Conservation (phyloP, 2,329 filamentous ascomycete genomes). For the Ophiostoma sp. region DNA sequence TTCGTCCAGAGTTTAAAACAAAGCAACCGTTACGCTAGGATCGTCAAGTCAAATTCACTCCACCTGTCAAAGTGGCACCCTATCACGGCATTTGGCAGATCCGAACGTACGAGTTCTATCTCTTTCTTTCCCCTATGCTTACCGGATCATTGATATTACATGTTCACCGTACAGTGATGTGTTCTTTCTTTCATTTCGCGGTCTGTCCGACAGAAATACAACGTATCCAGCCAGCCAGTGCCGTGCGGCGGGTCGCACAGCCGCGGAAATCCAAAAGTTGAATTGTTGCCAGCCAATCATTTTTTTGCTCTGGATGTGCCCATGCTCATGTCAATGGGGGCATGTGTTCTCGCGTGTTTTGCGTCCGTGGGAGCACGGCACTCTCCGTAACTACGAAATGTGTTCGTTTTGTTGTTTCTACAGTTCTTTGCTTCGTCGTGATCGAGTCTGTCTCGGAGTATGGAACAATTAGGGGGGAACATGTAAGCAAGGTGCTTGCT, state of each 20-base stretch:
- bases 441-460: neutral
- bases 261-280: neutral
- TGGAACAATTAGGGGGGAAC: neutral
- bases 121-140: neutral
- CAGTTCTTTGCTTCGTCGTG: neutral
- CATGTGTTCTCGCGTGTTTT: neutral
- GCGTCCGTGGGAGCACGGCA: neutral
- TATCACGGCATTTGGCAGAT: neutral
- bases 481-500: neutral
- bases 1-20: neutral
- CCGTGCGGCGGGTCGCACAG: neutral
- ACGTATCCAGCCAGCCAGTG: neutral
- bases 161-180: neutral
- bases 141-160: neutral
- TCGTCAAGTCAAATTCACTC: neutral
- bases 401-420: neutral
- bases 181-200: neutral
- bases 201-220: neutral
- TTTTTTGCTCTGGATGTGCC: neutral
- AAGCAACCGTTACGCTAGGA: neutral
- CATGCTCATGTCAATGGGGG: neutral
- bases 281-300: neutral
- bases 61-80: neutral
- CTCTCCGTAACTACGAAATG: neutral
- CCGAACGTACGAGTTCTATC: neutral